phyloP scores from a whole-genome alignment of 2,329 filamentous ascomycete genomes.

The Massarina eburnea region DNA sequence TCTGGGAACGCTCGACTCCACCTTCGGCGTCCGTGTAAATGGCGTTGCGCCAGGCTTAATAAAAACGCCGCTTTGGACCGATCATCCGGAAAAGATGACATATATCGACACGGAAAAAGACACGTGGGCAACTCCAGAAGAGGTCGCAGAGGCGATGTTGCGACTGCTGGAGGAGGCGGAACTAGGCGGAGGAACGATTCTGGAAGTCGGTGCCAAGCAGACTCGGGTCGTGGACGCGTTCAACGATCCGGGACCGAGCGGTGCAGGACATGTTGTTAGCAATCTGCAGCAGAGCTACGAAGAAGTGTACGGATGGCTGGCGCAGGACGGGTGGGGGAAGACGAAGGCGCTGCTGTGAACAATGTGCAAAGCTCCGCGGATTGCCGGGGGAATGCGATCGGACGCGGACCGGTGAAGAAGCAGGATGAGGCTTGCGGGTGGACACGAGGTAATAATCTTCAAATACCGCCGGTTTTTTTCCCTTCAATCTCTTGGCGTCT shows the following conservation, averaged over 20 bases:
- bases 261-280: conserved; percentile 51
- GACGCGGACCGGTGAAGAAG: not conserved
- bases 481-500: not conserved
- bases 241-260: conserved; percentile 57
- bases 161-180: conserved; percentile 55
- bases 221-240: conserved; percentile 54
- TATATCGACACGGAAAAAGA: conserved; percentile 53
- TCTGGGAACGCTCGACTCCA: conserved; percentile 52
- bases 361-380: not conserved
- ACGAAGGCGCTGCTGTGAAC: conserved; percentile 10
- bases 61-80: conserved; percentile 63
- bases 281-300: conserved; percentile 45
- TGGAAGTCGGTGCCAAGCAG: conserved; percentile 58
- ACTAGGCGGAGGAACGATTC: conserved; percentile 49
- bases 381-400: not conserved
- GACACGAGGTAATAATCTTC: conserved; percentile 1
- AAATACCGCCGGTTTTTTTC: not conserved
- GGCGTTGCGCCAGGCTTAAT: conserved; percentile 63
- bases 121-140: conserved; percentile 62
- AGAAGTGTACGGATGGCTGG: conserved; percentile 55
- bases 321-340: conserved; percentile 53
- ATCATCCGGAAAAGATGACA: conserved; percentile 61
- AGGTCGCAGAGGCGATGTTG: conserved; percentile 62
- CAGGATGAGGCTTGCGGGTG: not conserved
- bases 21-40: conserved; percentile 58